phyloP scores from a whole-genome alignment of 1,284 basidiomycete genomes.

The Clitocybe nebularis region DNA sequence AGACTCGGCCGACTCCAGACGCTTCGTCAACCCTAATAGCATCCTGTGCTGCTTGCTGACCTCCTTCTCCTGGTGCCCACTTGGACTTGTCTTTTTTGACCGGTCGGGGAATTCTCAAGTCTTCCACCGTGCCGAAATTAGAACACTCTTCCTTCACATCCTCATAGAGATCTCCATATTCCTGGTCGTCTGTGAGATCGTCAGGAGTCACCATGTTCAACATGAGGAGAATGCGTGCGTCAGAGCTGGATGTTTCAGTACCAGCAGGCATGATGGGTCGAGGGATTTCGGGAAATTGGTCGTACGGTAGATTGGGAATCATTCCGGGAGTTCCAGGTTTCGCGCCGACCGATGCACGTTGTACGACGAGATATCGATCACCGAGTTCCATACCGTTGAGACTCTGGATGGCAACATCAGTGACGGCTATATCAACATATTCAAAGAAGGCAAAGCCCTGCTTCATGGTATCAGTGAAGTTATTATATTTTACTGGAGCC shows the following conservation, averaged over 20 bases:
- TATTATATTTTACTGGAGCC: not conserved
- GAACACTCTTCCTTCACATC: slow-evolving; percentile 93
- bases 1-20: slow-evolving; percentile 89
- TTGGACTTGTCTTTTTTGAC: slow-evolving; percentile 80
- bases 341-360: slow-evolving; percentile 91
- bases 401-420: slow-evolving; percentile 94
- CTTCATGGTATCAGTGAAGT: slow-evolving; percentile 1
- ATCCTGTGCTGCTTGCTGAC: slow-evolving; percentile 60
- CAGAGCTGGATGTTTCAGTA: slow-evolving; percentile 46
- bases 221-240: slow-evolving; percentile 89
- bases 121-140: slow-evolving; percentile 80
- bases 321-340: slow-evolving; percentile 69
- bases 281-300: slow-evolving; percentile 71
- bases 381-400: slow-evolving; percentile 98
- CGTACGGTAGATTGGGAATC: slow-evolving; percentile 62
- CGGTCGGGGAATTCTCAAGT: slow-evolving; percentile 87
- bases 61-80: slow-evolving; percentile 66
- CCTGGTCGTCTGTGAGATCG: slow-evolving; percentile 87
- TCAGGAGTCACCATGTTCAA: slow-evolving; percentile 98
- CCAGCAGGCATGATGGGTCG: slow-evolving; percentile 82
- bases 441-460: slow-evolving; percentile 99
- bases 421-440: slow-evolving; percentile 87
- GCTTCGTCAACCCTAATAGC: slow-evolving; percentile 76
- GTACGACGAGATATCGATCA: slow-evolving; percentile 94
- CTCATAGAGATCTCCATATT: slow-evolving; percentile 92